phyloP scores from a whole-genome alignment of 2,329 filamentous ascomycete genomes.

The Gremmenia infestans region DNA sequence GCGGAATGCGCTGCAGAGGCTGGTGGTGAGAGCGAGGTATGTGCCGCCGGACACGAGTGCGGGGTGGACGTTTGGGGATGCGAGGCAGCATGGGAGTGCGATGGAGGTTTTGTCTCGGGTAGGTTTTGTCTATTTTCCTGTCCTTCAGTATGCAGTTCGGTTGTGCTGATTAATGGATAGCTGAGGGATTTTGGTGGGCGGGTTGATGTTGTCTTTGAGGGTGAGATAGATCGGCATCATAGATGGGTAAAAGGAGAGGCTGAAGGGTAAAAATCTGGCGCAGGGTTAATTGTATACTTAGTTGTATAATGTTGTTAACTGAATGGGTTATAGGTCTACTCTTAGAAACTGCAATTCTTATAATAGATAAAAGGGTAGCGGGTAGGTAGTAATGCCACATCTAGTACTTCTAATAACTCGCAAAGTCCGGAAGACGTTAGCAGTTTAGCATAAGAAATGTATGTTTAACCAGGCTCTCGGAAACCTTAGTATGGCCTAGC shows the following conservation, averaged over 20 bases:
- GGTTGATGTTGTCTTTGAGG: neutral
- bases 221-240: neutral
- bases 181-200: conserved; percentile 4
- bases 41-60: neutral
- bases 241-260: neutral
- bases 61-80: conserved; percentile 10
- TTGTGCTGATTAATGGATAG: neutral
- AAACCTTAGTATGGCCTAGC: too few relatives aligned
- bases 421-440: too few relatives aligned
- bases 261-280: neutral
- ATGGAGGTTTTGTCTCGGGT: conserved; percentile 7
- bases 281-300: neutral
- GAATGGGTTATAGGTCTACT: neutral
- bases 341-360: too few relatives aligned
- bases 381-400: too few relatives aligned
- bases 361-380: too few relatives aligned
- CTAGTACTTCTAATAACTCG: too few relatives aligned
- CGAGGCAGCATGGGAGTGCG: conserved; percentile 2
- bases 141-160: neutral
- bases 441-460: too few relatives aligned
- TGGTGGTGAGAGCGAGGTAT: conserved; percentile 8
- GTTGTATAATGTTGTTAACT: neutral
- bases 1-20: conserved; percentile 10
- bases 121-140: neutral
- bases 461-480: too few relatives aligned